Percentiles rank a stretch among this genome's conserved stretches.
Conservation (phyloP, 2,329 filamentous ascomycete species). For the Botrytis squamosa region DNA sequence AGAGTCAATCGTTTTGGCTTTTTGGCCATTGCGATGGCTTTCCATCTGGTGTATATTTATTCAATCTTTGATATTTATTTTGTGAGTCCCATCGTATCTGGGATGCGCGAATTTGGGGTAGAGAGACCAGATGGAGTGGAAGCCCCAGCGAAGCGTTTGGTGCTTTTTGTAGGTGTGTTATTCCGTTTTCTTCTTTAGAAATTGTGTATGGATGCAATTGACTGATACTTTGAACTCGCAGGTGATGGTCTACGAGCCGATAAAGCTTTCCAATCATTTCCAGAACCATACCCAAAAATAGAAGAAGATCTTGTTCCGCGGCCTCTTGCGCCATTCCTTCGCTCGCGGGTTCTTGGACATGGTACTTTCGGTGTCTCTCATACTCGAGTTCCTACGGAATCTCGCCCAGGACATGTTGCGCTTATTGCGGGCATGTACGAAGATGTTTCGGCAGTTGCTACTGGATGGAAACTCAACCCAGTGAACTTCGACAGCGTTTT, state of each 20-base stretch:
- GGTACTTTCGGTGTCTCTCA: slow-evolving; percentile 98
- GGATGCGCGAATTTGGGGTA: slow-evolving; percentile 80
- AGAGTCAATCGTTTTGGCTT: slow-evolving; percentile 71
- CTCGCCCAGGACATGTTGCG: slow-evolving; percentile 91
- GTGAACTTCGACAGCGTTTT: slow-evolving; percentile 99
- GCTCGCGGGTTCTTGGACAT: slow-evolving; percentile 81
- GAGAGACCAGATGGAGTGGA: slow-evolving; percentile 58
- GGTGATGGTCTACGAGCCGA: slow-evolving; percentile 93
- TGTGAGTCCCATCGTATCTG: slow-evolving; percentile 92
- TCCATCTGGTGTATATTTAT: slow-evolving; percentile 90
- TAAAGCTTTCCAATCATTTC: slow-evolving; percentile 93
- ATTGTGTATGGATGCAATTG: not conserved
- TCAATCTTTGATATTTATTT: slow-evolving; percentile 99
- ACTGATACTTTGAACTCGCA: slow-evolving; percentile 38
- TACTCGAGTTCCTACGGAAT: slow-evolving; percentile 94
- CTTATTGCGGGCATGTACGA: slow-evolving; percentile 96
- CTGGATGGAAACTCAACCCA: slow-evolving; percentile 97
- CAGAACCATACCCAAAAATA: slow-evolving; percentile 73
- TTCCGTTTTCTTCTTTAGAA: not conserved
- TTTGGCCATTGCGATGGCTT: slow-evolving; percentile 81
- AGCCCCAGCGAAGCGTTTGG: slow-evolving; percentile 83
- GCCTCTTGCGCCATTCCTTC: slow-evolving; percentile 85
- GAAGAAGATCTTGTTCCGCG: slow-evolving; percentile 68
- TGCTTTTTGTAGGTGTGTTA: slow-evolving; percentile 81
- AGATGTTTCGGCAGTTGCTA: slow-evolving; percentile 95